Base-by-base conservation (phyloP, 495 filamentous ascomycete genomes). In the Saxophila tyrrhenica region DNA sequence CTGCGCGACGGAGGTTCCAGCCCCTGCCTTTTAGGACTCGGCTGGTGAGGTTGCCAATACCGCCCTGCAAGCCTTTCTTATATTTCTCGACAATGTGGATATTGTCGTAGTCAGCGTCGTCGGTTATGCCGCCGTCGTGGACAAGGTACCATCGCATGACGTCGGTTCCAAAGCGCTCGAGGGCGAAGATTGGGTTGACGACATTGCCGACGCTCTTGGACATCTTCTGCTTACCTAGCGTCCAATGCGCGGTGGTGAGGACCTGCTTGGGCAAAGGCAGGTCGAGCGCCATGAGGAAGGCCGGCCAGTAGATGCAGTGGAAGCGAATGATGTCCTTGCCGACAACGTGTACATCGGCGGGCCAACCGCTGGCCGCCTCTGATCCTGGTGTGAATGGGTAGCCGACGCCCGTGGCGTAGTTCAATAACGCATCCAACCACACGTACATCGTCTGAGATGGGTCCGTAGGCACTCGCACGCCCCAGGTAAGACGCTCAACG, bases 241-340 rank as follows among this genome's bases (percentile, higher is more conserved):
- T 92, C 92, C 92, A 98, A 65, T 98, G 94, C 0, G 83, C 89
- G 63, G 97, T 92, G 19, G 87, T 86, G 0, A 97, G 75, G 20
- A 97, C 76, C 50, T 81, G 80, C 59, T 82, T 84, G 3, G 92
- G 91, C n/a, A 86, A 67, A 1, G 89, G 84, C 1, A 98, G 72
- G 55, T 84, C 83, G 23, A 97, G 73, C 2, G 91, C 91, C 72
- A 98, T 81, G 25, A 98, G 83, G 63, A 98, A 84, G 1, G 92
- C 92, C 0, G 92, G 92, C 92, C 92, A 98, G 74, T 97, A 98
- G 23, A 98, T 84, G 69, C 86, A 87, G 68, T 98, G 94, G 68
- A 98, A 98, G 22, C 92, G 82, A 51, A 92, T 70, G 54, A 97
- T 97, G 68, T 98, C 92, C 70, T 98, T 98, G 24, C 92, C 92